Evolutionary conservation across 129 eudicot genomes (phyloP).

Genomic region (Helichrysum umbraculigerum): DNA sequence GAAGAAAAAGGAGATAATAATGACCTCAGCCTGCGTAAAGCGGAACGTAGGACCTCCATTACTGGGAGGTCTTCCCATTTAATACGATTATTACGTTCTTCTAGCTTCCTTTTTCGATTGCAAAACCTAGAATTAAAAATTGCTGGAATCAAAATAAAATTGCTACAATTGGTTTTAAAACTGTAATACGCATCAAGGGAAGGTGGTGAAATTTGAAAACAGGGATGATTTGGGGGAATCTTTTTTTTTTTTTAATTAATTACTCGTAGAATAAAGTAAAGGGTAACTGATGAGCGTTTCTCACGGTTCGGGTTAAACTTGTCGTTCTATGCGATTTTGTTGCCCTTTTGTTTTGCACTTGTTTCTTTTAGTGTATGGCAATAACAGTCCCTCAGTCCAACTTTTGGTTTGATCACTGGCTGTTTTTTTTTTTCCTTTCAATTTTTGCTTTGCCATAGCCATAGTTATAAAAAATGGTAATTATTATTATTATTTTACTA

Average conservation of each 20-base stretch:
- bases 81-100: constrained; percentile 21
- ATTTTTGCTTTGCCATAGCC: not conserved
- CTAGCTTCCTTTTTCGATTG: not conserved
- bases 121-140: constrained; percentile 12
- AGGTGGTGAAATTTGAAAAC: not conserved
- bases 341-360: not conserved
- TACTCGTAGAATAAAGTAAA: not conserved
- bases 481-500: too few species aligned
- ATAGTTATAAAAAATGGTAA: not conserved
- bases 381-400: constrained; percentile 12
- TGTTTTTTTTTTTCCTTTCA: not conserved
- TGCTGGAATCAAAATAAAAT: not conserved
- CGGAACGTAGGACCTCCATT: constrained; percentile 92
- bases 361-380: not conserved
- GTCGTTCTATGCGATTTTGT: constrained; percentile 10
- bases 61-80: constrained; percentile 96
- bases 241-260: too few species aligned
- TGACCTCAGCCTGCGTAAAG: constrained; percentile 69
- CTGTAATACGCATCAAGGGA: not conserved
- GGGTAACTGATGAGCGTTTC: constrained; percentile 13
- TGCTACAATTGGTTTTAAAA: not conserved
- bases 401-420: not conserved
- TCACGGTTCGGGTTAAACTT: constrained; percentile 26
- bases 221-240: not conserved
- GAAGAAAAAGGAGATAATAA: not conserved